phyloP scores from a whole-genome alignment of 139 green algal genomes.

The Spirogloea muscicola region DNA sequence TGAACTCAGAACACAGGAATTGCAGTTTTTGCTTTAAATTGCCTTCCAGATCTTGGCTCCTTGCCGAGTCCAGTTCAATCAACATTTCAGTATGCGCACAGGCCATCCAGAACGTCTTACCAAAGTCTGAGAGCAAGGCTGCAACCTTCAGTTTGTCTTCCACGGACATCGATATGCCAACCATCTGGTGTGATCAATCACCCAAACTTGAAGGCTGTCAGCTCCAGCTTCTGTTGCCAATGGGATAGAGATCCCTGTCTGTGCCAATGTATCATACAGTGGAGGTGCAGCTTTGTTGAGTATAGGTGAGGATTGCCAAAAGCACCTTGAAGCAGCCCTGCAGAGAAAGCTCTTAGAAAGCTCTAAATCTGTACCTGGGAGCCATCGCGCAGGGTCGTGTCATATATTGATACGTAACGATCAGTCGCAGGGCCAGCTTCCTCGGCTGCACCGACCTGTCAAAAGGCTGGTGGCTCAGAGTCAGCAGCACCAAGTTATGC shows the following conservation, averaged over 20 bases:
- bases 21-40: no score
- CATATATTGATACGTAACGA: constrained; percentile 20
- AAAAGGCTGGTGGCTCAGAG: no score
- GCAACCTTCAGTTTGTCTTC: constrained; percentile 52
- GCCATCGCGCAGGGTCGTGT: constrained; percentile 36
- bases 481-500: no score
- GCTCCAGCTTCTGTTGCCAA: background rate
- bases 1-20: no score
- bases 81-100: no score
- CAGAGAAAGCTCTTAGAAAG: background rate
- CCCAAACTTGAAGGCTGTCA: constrained; percentile 3
- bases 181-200: constrained; percentile 20
- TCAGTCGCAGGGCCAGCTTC: no score
- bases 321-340: background rate
- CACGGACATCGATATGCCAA: constrained; percentile 50
- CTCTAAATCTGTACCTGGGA: constrained; percentile 18
- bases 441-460: no score
- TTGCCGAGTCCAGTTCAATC: no score
- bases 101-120: no score
- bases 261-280: background rate
- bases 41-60: no score
- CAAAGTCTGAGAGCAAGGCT: constrained; percentile 25
- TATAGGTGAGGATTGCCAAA: background rate
- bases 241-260: background rate
- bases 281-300: background rate